These are phyloP conservation scores for Clavispora vitiphila DNA, from an alignment of 805 yeast genomes.

Conservation along the genomic window DNA sequence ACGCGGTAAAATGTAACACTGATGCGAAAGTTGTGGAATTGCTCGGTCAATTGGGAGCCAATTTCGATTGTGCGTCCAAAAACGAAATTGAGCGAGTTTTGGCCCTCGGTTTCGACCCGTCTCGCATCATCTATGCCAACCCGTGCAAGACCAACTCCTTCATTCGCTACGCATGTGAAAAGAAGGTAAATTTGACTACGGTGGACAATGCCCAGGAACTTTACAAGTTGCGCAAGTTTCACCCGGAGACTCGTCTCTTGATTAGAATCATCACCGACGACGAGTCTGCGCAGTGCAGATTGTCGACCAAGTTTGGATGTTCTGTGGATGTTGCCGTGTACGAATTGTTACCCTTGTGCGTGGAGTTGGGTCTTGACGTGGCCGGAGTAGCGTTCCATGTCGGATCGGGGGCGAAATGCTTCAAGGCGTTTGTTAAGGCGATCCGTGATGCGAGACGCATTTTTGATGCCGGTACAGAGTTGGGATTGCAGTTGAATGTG, in stretches of 20 bases:
- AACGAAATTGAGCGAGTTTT: conserved; percentile 71
- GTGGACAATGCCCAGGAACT: conserved; percentile 88
- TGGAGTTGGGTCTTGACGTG: conserved; percentile 55
- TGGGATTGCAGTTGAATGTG: conserved; percentile 45
- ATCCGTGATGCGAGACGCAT: conserved; percentile 63
- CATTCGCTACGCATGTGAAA: conserved; percentile 61
- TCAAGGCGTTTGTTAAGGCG: conserved; percentile 61
- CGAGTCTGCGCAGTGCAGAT: conserved; percentile 75
- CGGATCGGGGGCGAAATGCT: conserved; percentile 88
- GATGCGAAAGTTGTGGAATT: conserved; percentile 53
- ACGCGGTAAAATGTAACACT: conserved; percentile 94
- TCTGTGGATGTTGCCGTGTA: conserved; percentile 46
- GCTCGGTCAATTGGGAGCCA: conserved; percentile 59
- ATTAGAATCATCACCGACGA: conserved; percentile 89
- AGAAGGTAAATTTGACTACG: conserved; percentile 66
- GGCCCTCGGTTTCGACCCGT: conserved; percentile 55
- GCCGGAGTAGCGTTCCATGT: conserved; percentile 93
- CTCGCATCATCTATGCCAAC: conserved; percentile 80
- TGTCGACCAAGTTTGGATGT: conserved; percentile 89
- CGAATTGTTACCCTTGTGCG: conserved; percentile 56
- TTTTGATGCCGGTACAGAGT: conserved; percentile 51
- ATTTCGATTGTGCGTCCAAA: conserved; percentile 92
- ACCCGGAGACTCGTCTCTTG: conserved; percentile 66
- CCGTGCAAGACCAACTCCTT: conserved; percentile 90
- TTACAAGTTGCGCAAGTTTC: conserved; percentile 60